A percentile compares a stretch with the other conserved stretches of the same genome.
These are phyloP conservation scores for Tremellales sp. DNA, from an alignment of 1,284 basidiomycete genomes.

Conservation along the genomic window DNA sequence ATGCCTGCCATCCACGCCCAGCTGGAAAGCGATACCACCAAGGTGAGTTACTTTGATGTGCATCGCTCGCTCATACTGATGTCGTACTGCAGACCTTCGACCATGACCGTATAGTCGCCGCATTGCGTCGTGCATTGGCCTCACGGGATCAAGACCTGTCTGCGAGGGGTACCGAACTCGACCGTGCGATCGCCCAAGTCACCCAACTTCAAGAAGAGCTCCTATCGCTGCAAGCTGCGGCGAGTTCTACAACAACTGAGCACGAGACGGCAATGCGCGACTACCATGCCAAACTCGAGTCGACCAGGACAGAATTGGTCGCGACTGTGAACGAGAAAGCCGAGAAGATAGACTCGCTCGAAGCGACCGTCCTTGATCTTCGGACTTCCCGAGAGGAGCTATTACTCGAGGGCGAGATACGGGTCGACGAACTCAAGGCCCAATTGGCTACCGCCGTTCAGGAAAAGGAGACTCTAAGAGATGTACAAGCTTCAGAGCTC, in stretches of 20 bases:
- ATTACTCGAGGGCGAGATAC: constrained; percentile 26
- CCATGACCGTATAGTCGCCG: constrained; percentile 26
- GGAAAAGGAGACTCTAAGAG: constrained; percentile 5
- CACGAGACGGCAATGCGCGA: constrained; percentile 20
- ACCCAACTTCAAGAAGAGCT: constrained; percentile 12
- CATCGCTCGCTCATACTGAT: background rate
- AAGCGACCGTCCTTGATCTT: constrained; percentile 32
- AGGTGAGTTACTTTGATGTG: constrained; percentile 7
- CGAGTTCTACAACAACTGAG: constrained; percentile 2
- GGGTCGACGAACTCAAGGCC: constrained; percentile 16
- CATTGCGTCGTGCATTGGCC: constrained; percentile 26
- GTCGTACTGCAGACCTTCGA: constrained; percentile 21
- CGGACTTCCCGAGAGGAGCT: constrained; percentile 35
- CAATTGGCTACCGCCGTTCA: constrained; percentile 4
- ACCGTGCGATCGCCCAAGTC: constrained; percentile 10
- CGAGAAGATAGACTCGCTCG: constrained; percentile 32
- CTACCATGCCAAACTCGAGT: constrained; percentile 25
- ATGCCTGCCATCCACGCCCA: constrained; percentile 15
- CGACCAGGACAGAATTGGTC: constrained; percentile 26
- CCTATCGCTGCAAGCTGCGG: constrained; percentile 1
- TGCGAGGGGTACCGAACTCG: constrained; percentile 16
- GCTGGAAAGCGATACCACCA: constrained; percentile 12
- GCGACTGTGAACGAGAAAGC: constrained; percentile 24
- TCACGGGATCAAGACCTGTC: constrained; percentile 28
- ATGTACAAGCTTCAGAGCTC: background rate